Conservation (phyloP, 495 filamentous ascomycete genomes). For the Amniculicola lignicola region DNA sequence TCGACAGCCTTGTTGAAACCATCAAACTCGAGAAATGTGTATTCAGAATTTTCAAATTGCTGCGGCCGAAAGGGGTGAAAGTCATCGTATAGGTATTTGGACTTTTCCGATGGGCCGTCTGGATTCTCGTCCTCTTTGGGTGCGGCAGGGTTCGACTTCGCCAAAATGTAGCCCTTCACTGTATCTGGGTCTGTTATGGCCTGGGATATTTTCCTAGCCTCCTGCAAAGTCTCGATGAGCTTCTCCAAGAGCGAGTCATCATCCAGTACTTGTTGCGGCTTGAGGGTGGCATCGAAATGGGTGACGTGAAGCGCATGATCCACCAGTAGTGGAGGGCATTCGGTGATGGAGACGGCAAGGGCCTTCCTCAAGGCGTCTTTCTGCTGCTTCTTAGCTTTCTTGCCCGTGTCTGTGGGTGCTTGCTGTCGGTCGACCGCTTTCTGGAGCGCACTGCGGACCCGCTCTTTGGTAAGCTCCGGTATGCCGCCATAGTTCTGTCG, state of each 20-base stretch:
- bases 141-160: constrained; percentile 53
- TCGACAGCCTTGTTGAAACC: constrained; percentile 92
- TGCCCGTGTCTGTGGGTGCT: constrained; percentile 50
- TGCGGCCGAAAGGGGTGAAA: constrained; percentile 89
- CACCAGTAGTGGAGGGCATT: constrained; percentile 79
- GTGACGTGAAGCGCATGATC: constrained; percentile 76
- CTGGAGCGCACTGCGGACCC: constrained; percentile 66
- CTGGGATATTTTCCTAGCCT: constrained; percentile 62
- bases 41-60: constrained; percentile 67
- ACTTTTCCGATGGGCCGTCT: constrained; percentile 32
- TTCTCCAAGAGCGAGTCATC: constrained; percentile 61
- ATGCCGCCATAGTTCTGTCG: constrained; percentile 78
- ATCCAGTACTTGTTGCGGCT: constrained; percentile 64
- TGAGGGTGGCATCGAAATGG: constrained; percentile 61
- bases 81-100: constrained; percentile 76
- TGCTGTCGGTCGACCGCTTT: constrained; percentile 57
- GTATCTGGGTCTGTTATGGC: constrained; percentile 56
- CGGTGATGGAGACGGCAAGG: constrained; percentile 75
- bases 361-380: constrained; percentile 73
- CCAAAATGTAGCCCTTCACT: constrained; percentile 82
- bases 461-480: constrained; percentile 67
- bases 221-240: constrained; percentile 61
- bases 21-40: constrained; percentile 68
- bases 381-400: constrained; percentile 71
- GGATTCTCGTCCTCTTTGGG: constrained; percentile 23